Conservation (phyloP, 345 rosid genomes). For the Eucalyptus sp. region DNA sequence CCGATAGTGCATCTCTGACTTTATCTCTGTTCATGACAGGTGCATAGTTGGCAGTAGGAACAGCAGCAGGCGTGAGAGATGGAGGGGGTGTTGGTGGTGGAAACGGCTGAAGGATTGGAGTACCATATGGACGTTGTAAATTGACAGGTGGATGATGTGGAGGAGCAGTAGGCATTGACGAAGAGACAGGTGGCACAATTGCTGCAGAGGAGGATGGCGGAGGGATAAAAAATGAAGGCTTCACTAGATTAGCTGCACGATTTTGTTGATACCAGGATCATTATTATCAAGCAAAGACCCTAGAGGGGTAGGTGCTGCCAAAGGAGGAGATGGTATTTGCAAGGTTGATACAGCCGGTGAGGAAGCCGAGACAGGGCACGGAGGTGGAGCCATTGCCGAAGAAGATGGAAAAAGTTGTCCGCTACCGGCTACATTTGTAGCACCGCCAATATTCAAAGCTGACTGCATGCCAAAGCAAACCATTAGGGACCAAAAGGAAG, state of each 20-base stretch:
- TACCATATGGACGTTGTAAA: slow-evolving; percentile 57
- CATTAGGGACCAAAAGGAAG: not conserved
- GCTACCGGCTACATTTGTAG: slow-evolving; percentile 17
- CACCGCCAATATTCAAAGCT: slow-evolving; percentile 41
- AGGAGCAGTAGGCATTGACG: slow-evolving; percentile 48
- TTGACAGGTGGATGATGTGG: slow-evolving; percentile 37
- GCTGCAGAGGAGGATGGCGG: slow-evolving; percentile 28
- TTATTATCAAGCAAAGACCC: slow-evolving; percentile 37
- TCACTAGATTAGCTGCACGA: slow-evolving; percentile 43
- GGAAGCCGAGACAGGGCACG: slow-evolving; percentile 21
- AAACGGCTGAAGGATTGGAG: slow-evolving; percentile 90
- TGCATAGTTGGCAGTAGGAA: slow-evolving; percentile 22
- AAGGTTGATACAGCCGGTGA: slow-evolving; percentile 27
- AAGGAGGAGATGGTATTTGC: slow-evolving; percentile 33
- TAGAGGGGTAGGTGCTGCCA: slow-evolving; percentile 31
- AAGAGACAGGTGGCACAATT: slow-evolving; percentile 31
- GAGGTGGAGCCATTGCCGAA: slow-evolving; percentile 19
- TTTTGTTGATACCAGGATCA: slow-evolving; percentile 28
- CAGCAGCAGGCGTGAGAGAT: slow-evolving; percentile 60
- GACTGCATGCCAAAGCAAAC: slow-evolving; percentile 34
- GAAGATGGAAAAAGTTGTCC: slow-evolving; percentile 44
- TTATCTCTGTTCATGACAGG: slow-evolving; percentile 55
- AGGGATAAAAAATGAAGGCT: slow-evolving; percentile 56
- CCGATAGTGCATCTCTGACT: slow-evolving; percentile 63
- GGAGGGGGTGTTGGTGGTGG: slow-evolving; percentile 91